Percentiles rank a stretch among this genome's conserved stretches.
These are phyloP conservation scores for Chlamydomonas incerta DNA, from an alignment of 139 green algal genomes.

Conservation along the genomic window DNA sequence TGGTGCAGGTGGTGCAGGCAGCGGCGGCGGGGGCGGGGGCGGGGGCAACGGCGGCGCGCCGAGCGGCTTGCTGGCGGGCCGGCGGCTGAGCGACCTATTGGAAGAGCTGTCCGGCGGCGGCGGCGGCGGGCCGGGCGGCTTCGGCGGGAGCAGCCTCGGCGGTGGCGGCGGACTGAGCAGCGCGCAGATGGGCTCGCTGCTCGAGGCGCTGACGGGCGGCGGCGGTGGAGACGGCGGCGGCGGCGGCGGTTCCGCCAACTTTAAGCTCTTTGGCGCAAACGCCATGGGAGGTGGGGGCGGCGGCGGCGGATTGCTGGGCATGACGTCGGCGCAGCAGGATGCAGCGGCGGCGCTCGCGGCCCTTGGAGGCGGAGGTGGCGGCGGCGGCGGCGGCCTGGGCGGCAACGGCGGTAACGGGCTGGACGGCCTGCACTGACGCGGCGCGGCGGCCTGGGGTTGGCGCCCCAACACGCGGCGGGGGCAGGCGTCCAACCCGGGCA, in stretches of 20 bases:
- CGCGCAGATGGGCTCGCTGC: neutral
- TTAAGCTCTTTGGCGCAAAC: no score
- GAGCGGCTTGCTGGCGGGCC: neutral
- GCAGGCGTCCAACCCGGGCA: no score
- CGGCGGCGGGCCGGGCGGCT: neutral
- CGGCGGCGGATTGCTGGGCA: neutral
- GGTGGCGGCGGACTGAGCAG: neutral
- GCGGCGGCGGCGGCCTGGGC: neutral
- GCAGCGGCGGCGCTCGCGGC: neutral
- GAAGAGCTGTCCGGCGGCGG: neutral
- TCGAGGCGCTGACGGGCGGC: constrained; percentile 3
- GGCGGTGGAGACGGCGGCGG: neutral
- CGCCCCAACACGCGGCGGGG: no score
- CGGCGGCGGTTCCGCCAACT: neutral
- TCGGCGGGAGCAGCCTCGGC: neutral
- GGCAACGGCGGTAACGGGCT: neutral
- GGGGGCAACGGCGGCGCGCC: neutral
- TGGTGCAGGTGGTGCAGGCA: neutral
- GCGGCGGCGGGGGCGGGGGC: neutral
- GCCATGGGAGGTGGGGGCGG: neutral
- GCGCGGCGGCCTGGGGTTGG: no score
- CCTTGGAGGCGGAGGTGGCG: no score
- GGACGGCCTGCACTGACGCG: neutral
- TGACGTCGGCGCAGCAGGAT: neutral
- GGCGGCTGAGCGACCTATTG: constrained; percentile 8